Evolutionary conservation across 78 protist genomes (phyloP).

Genomic region (Capsaspora owczarzaki): DNA sequence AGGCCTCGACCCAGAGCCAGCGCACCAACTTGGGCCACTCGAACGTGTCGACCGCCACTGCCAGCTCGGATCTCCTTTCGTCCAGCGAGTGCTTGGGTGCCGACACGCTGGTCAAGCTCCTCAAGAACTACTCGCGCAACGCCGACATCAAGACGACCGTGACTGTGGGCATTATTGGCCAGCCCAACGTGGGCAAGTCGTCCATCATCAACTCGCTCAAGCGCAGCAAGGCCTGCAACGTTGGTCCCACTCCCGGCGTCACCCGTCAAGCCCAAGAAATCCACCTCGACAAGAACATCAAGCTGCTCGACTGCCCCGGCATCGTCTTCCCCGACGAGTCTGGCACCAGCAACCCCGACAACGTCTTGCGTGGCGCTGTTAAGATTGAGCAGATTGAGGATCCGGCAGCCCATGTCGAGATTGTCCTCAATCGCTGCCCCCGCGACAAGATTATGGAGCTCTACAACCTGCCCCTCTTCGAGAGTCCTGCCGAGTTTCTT

Average conservation of each 20-base stretch:
- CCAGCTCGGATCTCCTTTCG: not conserved
- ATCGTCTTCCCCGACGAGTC: conserved; percentile 42
- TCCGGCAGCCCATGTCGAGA: conserved; percentile 37
- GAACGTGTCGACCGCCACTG: not conserved
- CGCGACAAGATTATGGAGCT: conserved; percentile 12
- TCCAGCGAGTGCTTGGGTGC: conserved; percentile 38
- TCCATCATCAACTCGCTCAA: conserved; percentile 91
- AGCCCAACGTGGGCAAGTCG: conserved; percentile 96
- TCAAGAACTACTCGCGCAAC: conserved; percentile 73
- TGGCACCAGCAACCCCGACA: conserved; percentile 27
- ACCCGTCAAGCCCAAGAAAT: conserved; percentile 74
- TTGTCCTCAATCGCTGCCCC: conserved; percentile 25
- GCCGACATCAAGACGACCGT: conserved; percentile 63
- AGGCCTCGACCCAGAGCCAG: conserved; percentile 61
- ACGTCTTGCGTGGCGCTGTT: conserved; percentile 32
- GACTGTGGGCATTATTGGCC: conserved; percentile 89
- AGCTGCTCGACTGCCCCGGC: conserved; percentile 94
- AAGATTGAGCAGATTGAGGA: conserved; percentile 62
- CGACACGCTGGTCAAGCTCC: conserved; percentile 47
- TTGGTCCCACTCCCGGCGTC: conserved; percentile 81
- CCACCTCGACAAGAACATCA: conserved; percentile 69
- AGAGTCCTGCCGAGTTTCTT: conserved; percentile 8
- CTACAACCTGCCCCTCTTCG: conserved; percentile 23
- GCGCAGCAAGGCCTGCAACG: conserved; percentile 66
- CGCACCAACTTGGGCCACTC: conserved; percentile 29